Conservation (phyloP, 345 rosid genomes). For the Eucalyptus polybractea region DNA sequence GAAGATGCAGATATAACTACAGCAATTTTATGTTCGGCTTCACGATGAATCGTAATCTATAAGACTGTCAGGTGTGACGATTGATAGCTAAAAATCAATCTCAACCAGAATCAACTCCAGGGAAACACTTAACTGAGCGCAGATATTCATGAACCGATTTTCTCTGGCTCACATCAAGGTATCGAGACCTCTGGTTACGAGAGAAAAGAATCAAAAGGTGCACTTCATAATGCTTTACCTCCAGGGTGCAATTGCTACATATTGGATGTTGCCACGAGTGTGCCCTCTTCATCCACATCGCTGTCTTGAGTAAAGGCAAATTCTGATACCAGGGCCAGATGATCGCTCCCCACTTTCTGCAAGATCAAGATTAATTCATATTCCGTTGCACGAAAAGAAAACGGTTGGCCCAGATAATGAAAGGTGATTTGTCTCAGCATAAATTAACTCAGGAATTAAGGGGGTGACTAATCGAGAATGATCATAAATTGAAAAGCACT, state of each 20-base stretch:
- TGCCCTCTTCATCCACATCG: not conserved
- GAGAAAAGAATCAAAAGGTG: not conserved
- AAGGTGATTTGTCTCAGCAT: not conserved
- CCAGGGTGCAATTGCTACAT: not conserved
- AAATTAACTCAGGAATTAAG: not conserved
- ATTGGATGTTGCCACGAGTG: not conserved
- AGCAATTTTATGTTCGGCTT: not conserved
- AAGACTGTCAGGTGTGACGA: not conserved
- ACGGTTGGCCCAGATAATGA: not conserved
- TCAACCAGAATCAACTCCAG: not conserved
- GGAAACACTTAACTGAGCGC: not conserved
- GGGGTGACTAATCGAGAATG: not conserved
- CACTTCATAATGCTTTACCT: not conserved
- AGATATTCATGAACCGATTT: not conserved
- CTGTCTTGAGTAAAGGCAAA: slow-evolving; percentile 18
- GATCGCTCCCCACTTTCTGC: slow-evolving; percentile 75
- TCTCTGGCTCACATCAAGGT: not conserved
- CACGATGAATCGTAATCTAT: not conserved
- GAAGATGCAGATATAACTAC: not conserved
- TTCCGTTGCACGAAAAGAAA: not conserved
- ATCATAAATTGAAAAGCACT: not conserved
- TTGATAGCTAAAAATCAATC: not conserved
- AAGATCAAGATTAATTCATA: not conserved
- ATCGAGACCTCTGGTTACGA: not conserved
- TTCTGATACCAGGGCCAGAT: slow-evolving; percentile 70